Percentiles rank a stretch among this genome's conserved stretches.
Evolutionary conservation across 108 stramenopile genomes (phyloP).

Genomic region (Schizochytrium sp.): DNA sequence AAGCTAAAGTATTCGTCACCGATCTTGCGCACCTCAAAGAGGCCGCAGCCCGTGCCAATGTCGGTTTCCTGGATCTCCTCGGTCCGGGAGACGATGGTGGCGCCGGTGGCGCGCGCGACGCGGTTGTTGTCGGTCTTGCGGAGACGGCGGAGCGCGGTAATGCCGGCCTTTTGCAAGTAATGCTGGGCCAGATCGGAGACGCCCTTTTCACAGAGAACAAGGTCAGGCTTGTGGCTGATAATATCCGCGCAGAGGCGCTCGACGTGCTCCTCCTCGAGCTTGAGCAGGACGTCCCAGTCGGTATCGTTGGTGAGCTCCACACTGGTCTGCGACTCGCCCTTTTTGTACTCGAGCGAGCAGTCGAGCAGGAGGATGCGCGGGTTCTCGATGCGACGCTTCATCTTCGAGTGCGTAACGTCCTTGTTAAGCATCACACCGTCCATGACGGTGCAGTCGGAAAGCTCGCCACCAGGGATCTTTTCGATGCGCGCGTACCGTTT

Average conservation of each 20-base stretch:
- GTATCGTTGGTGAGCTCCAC: conserved; percentile 96
- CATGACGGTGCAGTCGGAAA: conserved; percentile 77
- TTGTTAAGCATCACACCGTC: conserved; percentile 99
- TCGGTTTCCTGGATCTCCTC: conserved; percentile 97
- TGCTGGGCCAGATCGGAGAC: conserved; percentile 99
- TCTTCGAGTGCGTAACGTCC: conserved; percentile 94
- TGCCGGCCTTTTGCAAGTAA: conserved; percentile 93
- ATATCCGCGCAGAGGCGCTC: conserved; percentile 97
- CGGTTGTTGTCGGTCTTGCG: conserved; percentile 99
- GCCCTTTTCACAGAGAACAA: conserved; percentile 99
- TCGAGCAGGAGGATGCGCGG: conserved; percentile 94
- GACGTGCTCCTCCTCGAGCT: conserved; percentile 99
- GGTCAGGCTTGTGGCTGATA: conserved; percentile 91
- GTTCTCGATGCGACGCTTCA: conserved; percentile 94
- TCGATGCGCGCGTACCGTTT: conserved; percentile 99
- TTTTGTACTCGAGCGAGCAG: conserved; percentile 99
- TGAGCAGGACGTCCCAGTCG: conserved; percentile 95
- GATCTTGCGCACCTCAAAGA: conserved; percentile 98
- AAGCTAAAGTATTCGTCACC: conserved; percentile 90
- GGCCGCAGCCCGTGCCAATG: conserved; percentile 92
- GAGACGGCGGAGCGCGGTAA: conserved; percentile 91
- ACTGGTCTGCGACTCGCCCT: conserved; percentile 95
- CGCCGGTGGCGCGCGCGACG: conserved; percentile 89
- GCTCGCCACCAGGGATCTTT: conserved; percentile 98
- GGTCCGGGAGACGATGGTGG: conserved; percentile 91